Evolutionary conservation across 108 stramenopile genomes (phyloP).

Genomic region (Skeletonema marinoi): DNA sequence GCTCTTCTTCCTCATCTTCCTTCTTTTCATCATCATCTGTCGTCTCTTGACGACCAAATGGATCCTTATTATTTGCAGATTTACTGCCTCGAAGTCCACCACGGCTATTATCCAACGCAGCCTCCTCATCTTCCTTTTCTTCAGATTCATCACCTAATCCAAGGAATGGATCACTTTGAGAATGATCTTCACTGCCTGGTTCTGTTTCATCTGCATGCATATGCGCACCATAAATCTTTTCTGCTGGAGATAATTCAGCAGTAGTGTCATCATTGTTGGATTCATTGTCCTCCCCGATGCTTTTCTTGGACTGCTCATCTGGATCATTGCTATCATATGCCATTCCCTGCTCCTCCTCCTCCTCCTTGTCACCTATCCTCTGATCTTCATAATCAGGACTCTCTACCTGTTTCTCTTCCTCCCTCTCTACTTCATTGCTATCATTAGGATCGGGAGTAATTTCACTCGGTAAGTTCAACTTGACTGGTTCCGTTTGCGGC

Average conservation of each 20-base stretch:
- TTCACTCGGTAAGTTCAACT: neutral
- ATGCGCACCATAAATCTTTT: neutral
- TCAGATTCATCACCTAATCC: neutral
- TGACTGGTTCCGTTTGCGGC: neutral
- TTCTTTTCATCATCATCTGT: neutral
- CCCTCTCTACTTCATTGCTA: neutral
- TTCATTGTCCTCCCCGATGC: neutral
- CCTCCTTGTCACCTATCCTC: neutral
- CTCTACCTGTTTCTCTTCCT: neutral
- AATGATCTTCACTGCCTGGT: too few species aligned
- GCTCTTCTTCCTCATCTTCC: constrained; percentile 37
- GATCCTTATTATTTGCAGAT: neutral
- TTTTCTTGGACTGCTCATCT: neutral
- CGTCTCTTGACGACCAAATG: neutral
- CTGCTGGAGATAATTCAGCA: neutral
- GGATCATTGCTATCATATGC: neutral
- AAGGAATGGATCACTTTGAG: neutral
- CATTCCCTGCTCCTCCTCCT: neutral
- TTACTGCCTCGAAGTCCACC: neutral
- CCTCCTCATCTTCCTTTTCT: neutral
- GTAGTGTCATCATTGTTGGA: neutral
- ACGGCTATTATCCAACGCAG: neutral
- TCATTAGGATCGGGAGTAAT: neutral
- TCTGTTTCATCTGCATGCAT: neutral
- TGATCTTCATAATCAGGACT: neutral